Base-by-base conservation (phyloP, 306 rosid species). In the Rubus parviflorus region DNA sequence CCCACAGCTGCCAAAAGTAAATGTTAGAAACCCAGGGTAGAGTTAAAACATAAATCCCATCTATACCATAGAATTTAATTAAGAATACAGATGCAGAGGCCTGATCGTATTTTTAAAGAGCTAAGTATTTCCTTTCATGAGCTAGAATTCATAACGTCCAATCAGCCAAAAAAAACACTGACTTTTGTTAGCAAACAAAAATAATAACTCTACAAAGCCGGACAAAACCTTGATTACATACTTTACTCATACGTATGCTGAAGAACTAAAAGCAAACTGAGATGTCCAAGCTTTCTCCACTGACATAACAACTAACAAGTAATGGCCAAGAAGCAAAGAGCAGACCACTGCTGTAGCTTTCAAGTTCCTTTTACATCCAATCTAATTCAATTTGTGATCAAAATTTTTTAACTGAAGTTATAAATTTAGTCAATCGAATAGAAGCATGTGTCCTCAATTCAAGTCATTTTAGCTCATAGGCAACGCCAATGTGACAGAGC, bases 1-100 rank as follows among this genome's bases (percentile, higher is more conserved):
- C 15, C 93, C 92, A 75, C 92, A 87, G 65, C 89, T 87, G 52
- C 64, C 30, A 35, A 30, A 14, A 82, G 77, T 68, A 72, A 67
- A 22, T 60, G 38, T 25, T 19, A 3, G 38, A 56, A 54, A 38
- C 66, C 71, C 22, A 25, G 68, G 62, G 5, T 10, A 57, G 14
- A 57, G 37, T 9, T 70, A 25, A 25, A 49, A 75, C 20, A 23
- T 38, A 37, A 71, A 72, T 60, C 42, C 45, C 45, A 77, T 37
- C 30, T 3, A 23, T 9, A 57, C 4, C 8, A n/a, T n/a, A n/a
- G n/a, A n/a, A n/a, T n/a, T n/a, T n/a, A n/a, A n/a, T n/a, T n/a
- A n/a, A n/a, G n/a, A n/a, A n/a, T n/a, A n/a, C n/a, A n/a, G n/a
- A n/a, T n/a, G n/a, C n/a, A n/a, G n/a, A n/a, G n/a, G n/a, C n/a